Base-by-base conservation (phyloP, 345 rosid genomes). In the Pseudoturritis turrita region DNA sequence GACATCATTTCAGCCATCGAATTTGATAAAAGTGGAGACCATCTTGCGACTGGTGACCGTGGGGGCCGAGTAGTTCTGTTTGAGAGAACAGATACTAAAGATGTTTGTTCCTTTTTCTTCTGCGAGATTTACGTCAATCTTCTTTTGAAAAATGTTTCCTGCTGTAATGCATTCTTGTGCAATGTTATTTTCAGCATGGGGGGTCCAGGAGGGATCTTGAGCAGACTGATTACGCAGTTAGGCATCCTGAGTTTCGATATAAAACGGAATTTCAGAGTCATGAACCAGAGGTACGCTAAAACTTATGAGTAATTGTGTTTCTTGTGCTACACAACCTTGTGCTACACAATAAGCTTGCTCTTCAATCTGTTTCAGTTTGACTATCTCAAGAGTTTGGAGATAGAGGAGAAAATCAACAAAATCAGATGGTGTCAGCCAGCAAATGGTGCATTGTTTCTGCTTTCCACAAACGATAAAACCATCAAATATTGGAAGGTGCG, bases 251-350 rank as follows among this genome's bases (percentile, higher is more conserved):
- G 77, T 96, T 92, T 77, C 97, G 99, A 36, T 96, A 96, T 81
- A 96, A 92, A 81, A 92, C 98, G 46, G 99, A 96, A 73, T 96
- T 96, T 80, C 99, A 96, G 87, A 96, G 99, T 88, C 99, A 92
- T 76, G 99, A 96, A 64, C 99, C 99, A 46, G 99, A 96, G 98
- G 99, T 96, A 77, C 37, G 25, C 71, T 60, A 65, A 28, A 47
- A 73, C 4, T 39, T 68, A 19, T 36, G 9, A 6, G 39, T 68
- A 23, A 53, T 45, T 46, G 39, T 12, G 17, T 19, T 65, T 9
- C 46, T 59, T 26, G n/a, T 66, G 65, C 52, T 33, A 3, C 9
- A 3, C 50, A 18, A 23, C n/a, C 46, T 59, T 26, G n/a, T 66
- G 65, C 52, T 33, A 3, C 9, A 3, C 50, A 18, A 23, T 71